phyloP scores from a whole-genome alignment of 768 basidiomycete genomes.

The Panus rudis region DNA sequence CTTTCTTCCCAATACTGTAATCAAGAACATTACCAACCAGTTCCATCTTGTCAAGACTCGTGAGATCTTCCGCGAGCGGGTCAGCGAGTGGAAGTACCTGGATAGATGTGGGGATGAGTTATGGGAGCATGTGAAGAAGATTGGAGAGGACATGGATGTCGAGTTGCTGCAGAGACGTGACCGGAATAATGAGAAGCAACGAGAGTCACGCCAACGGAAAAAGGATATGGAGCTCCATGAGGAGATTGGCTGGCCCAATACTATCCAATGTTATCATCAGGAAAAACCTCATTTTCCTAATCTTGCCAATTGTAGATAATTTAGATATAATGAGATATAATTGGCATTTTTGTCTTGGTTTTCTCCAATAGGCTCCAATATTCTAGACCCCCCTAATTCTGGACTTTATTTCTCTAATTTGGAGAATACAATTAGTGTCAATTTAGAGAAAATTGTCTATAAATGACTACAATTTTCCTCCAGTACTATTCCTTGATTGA shows the following conservation, averaged over 20 bases:
- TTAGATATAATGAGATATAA: background rate
- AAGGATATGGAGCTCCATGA: background rate
- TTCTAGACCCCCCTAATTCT: no score
- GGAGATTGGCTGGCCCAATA: background rate
- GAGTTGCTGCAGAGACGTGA: background rate
- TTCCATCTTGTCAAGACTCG: background rate
- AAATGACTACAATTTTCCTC: no score
- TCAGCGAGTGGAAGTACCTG: slow-evolving; percentile 2
- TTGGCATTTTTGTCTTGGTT: no score
- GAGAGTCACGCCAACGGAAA: background rate
- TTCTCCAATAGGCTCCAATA: no score
- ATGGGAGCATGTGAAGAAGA: background rate
- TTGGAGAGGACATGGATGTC: background rate
- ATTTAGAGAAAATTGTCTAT: no score
- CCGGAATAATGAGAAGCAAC: background rate
- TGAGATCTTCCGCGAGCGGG: background rate
- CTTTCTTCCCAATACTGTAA: background rate
- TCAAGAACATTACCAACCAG: background rate
- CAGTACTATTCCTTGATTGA: no score
- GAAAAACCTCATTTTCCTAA: background rate
- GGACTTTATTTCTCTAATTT: no score
- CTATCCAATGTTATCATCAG: background rate
- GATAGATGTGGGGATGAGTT: background rate
- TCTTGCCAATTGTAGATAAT: background rate
- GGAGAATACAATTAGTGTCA: no score